These are phyloP conservation scores for Rhododendron mucronatum DNA, from an alignment of 148 eudicot genomes.

Conservation along the genomic window DNA sequence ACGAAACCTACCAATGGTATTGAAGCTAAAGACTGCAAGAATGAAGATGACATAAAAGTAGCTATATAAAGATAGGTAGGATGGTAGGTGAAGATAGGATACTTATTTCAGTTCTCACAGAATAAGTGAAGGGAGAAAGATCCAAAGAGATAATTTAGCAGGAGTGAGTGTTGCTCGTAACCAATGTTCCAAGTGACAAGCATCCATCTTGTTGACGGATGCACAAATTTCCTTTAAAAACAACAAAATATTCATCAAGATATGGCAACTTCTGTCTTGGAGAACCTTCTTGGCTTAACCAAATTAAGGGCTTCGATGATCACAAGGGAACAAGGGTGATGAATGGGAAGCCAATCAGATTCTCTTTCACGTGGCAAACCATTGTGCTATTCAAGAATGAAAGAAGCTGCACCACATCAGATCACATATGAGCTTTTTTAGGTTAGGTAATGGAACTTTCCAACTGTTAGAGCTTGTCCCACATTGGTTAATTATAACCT, in stretches of 20 bases:
- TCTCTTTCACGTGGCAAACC: neutral
- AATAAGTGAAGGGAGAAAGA: neutral
- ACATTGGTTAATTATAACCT: neutral
- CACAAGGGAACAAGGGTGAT: neutral
- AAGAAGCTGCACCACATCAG: neutral
- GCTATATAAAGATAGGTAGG: neutral
- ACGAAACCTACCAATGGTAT: neutral
- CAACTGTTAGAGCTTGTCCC: neutral
- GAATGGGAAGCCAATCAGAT: neutral
- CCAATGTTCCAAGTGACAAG: neutral
- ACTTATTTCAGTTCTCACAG: neutral
- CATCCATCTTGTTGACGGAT: neutral
- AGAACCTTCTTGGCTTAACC: neutral
- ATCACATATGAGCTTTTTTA: neutral
- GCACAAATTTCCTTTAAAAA: constrained; percentile 2
- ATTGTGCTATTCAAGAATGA: neutral
- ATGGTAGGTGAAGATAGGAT: neutral
- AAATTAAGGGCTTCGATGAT: neutral
- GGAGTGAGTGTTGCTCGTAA: neutral
- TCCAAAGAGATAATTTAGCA: neutral
- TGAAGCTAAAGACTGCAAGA: neutral
- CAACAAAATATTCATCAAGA: neutral
- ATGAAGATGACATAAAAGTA: too few species aligned
- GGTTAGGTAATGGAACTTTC: neutral
- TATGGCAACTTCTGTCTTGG: neutral